A percentile compares a stretch with the other conserved stretches of the same genome.
phyloP scores from a whole-genome alignment of 495 filamentous ascomycete species.

The Aspergillus indologenus region DNA sequence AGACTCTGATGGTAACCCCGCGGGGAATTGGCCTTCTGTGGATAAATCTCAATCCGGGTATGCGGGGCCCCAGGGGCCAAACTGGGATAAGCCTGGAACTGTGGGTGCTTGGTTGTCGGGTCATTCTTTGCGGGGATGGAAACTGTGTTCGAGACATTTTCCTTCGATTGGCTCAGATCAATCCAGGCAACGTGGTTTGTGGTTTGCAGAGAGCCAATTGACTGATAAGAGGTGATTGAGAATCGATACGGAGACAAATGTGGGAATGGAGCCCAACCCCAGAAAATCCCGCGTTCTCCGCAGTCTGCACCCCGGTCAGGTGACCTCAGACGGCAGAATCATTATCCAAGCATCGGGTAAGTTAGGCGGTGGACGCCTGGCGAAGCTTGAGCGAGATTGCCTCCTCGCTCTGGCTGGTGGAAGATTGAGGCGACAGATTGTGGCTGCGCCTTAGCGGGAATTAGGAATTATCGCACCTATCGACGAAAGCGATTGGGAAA shows the following conservation, averaged over 20 bases:
- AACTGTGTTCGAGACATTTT: no score
- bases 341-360: neutral
- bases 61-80: neutral
- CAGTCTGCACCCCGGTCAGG: neutral
- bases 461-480: neutral
- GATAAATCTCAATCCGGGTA: neutral
- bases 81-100: neutral
- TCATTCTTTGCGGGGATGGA: no score
- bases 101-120: neutral
- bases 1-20: neutral
- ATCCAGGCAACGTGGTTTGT: neutral
- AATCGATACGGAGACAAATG: no score
- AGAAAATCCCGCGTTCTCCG: neutral
- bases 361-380: neutral
- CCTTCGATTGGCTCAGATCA: no score
- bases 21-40: neutral
- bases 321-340: neutral
- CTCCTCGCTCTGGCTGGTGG: neutral
- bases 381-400: neutral
- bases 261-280: neutral
- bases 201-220: neutral
- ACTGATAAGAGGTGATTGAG: neutral
- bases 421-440: neutral
- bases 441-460: neutral
- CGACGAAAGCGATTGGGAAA: neutral